Percentiles rank a stretch among this genome's conserved stretches.
Evolutionary conservation across 495 filamentous ascomycete species (phyloP).

Genomic region (Podospora bellae-mahoneyi): DNA sequence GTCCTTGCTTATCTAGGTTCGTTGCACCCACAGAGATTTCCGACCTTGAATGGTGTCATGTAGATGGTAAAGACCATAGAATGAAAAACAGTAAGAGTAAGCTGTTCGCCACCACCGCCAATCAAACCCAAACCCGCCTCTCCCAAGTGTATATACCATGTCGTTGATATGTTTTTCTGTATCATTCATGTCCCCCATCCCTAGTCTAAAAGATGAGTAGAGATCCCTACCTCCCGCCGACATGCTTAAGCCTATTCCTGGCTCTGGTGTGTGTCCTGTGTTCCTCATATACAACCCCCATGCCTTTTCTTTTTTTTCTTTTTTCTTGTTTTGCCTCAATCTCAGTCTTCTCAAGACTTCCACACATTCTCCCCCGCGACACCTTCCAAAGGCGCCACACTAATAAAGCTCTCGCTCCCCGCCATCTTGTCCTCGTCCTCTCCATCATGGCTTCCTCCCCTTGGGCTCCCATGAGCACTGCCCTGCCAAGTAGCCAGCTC

Average conservation of each 20-base stretch:
- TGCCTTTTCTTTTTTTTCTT: background rate
- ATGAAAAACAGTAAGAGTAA: background rate
- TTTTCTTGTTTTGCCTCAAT: background rate
- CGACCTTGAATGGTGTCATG: too few relatives aligned
- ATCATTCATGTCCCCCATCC: background rate
- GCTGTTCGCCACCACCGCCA: background rate
- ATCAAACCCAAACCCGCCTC: background rate
- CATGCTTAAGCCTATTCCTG: background rate
- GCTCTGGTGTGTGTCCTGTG: background rate
- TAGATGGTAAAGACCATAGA: background rate
- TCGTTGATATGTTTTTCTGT: background rate
- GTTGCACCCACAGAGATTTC: too few relatives aligned
- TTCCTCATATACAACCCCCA: background rate
- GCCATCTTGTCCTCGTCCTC: constrained; percentile 5
- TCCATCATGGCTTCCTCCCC: constrained; percentile 20
- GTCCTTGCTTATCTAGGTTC: too few relatives aligned
- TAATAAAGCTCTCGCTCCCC: constrained; percentile 27
- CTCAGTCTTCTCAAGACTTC: constrained; percentile 27
- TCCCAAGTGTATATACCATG: background rate
- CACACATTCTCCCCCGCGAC: constrained; percentile 40
- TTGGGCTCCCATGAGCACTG: constrained; percentile 27
- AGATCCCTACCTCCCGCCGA: background rate
- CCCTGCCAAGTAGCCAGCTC: constrained; percentile 45
- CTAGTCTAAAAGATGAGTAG: background rate
- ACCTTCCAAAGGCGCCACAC: constrained; percentile 31